phyloP scores from a whole-genome alignment of 768 basidiomycete genomes.

The Epithele typhae region DNA sequence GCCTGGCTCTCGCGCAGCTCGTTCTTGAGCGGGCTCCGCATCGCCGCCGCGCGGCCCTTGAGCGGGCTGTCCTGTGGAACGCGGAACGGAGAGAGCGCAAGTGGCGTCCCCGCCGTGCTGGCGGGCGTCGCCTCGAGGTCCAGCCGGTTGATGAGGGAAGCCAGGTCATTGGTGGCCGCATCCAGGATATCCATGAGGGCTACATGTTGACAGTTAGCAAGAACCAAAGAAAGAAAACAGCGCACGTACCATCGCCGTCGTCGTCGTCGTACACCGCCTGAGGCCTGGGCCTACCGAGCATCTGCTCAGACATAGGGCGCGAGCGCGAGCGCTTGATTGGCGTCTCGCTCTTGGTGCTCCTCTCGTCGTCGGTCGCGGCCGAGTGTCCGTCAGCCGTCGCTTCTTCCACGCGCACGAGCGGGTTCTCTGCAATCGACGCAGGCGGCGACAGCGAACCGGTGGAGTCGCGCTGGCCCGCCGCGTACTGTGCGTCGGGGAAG shows the following conservation, averaged over 20 bases:
- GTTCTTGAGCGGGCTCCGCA: slow-evolving; percentile 13
- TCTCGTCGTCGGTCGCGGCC: slow-evolving; percentile 5
- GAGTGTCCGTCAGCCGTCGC: slow-evolving; percentile 51
- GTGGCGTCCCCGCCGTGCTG: slow-evolving; percentile 37
- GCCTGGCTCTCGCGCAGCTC: slow-evolving; percentile 30
- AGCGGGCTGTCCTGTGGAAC: slow-evolving; percentile 30
- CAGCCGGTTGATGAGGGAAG: slow-evolving; percentile 73
- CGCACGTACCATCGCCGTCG: slow-evolving; percentile 48
- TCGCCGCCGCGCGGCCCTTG: slow-evolving; percentile 20
- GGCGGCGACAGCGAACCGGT: slow-evolving; percentile 10
- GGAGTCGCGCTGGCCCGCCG: slow-evolving; percentile 2
- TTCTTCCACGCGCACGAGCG: slow-evolving; percentile 43
- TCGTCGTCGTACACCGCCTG: slow-evolving; percentile 45
- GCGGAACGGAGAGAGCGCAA: slow-evolving; percentile 17
- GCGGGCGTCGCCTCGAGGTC: slow-evolving; percentile 76
- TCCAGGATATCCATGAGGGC: slow-evolving; percentile 55
- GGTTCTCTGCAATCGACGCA: slow-evolving; percentile 8
- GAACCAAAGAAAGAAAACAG: no score
- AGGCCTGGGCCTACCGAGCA: slow-evolving; percentile 45
- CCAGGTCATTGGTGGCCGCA: slow-evolving; percentile 77
- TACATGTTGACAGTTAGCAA: no score
- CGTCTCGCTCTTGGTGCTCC: slow-evolving; percentile 20
- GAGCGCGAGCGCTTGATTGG: slow-evolving; percentile 40
- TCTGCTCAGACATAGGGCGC: slow-evolving; percentile 64
- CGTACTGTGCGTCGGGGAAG: slow-evolving; percentile 42